Conservation (phyloP, 2,329 filamentous ascomycete genomes). For the Monilinia polystroma region DNA sequence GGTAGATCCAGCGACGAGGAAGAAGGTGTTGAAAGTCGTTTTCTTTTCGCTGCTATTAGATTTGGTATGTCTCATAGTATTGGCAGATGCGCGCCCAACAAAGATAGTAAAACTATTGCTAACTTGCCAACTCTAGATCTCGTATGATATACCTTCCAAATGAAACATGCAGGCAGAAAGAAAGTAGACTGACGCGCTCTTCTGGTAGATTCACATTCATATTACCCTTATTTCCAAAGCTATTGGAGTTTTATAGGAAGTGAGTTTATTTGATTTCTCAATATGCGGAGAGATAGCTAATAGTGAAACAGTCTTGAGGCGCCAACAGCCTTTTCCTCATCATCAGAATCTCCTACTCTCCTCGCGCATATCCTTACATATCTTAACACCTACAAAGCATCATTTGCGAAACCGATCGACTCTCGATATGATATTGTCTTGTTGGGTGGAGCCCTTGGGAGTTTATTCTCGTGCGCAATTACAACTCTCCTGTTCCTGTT, state of each 20-base stretch:
- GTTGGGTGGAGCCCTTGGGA: conserved; percentile 88
- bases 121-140: conserved; percentile 19
- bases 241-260: conserved; percentile 94
- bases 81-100: neutral
- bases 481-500: neutral
- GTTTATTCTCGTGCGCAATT: conserved; percentile 68
- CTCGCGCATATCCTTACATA: conserved; percentile 77
- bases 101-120: conserved; percentile 11
- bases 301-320: conserved; percentile 66
- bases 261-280: conserved; percentile 69
- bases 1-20: conserved; percentile 61
- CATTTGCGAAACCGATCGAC: conserved; percentile 89
- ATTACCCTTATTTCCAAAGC: conserved; percentile 89
- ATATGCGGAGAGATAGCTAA: conserved; percentile 61
- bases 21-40: conserved; percentile 80
- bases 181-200: conserved; percentile 9
- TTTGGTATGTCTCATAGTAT: conserved; percentile 58
- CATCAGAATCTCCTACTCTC: conserved; percentile 57
- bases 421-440: conserved; percentile 96
- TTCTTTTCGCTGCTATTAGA: conserved; percentile 88
- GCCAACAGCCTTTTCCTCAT: conserved; percentile 45
- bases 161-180: neutral
- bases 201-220: conserved; percentile 79
- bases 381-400: conserved; percentile 91
- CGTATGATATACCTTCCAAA: conserved; percentile 20